Percentiles rank a stretch among this genome's conserved stretches.
Conservation (phyloP, 2,329 filamentous ascomycete species). For the Ascocoryne sarcoides region DNA sequence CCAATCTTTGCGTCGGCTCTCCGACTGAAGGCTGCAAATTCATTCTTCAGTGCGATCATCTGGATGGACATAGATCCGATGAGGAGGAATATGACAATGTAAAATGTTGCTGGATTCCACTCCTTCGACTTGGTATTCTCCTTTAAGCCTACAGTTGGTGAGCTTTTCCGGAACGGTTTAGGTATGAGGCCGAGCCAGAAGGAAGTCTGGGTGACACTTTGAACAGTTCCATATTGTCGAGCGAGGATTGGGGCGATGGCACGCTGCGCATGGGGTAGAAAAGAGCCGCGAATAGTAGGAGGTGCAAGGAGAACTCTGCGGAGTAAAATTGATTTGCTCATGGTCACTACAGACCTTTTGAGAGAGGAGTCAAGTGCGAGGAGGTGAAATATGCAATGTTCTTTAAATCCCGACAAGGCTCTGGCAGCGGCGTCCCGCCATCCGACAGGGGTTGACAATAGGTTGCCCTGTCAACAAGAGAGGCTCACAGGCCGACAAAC, state of each 20-base stretch:
- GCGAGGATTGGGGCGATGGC: constrained; percentile 2
- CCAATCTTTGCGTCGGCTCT: constrained; percentile 72
- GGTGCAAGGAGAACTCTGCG: constrained; percentile 19
- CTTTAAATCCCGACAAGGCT: no score
- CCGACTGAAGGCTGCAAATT: constrained; percentile 63
- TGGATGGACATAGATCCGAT: constrained; percentile 96
- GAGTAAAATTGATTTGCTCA: constrained; percentile 18
- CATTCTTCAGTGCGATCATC: constrained; percentile 72
- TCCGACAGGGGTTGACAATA: no score
- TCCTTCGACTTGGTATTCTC: constrained; percentile 45
- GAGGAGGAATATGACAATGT: constrained; percentile 71
- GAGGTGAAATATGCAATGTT: no score
- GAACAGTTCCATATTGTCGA: constrained; percentile 31
- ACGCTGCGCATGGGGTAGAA: constrained; percentile 11
- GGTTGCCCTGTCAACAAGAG: no score
- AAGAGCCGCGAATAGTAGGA: constrained; percentile 15
- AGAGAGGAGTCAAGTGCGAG: not conserved
- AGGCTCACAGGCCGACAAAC: no score
- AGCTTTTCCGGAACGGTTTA: constrained; percentile 48
- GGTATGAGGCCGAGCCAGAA: constrained; percentile 66
- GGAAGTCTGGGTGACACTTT: constrained; percentile 22
- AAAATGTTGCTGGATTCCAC: constrained; percentile 78
- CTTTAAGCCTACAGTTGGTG: constrained; percentile 29
- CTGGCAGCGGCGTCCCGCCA: no score
- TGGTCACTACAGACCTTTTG: constrained; percentile 7